Percentiles rank a stretch among this genome's conserved stretches.
phyloP scores from a whole-genome alignment of 2,329 filamentous ascomycete species.

The Alternaria sp. region DNA sequence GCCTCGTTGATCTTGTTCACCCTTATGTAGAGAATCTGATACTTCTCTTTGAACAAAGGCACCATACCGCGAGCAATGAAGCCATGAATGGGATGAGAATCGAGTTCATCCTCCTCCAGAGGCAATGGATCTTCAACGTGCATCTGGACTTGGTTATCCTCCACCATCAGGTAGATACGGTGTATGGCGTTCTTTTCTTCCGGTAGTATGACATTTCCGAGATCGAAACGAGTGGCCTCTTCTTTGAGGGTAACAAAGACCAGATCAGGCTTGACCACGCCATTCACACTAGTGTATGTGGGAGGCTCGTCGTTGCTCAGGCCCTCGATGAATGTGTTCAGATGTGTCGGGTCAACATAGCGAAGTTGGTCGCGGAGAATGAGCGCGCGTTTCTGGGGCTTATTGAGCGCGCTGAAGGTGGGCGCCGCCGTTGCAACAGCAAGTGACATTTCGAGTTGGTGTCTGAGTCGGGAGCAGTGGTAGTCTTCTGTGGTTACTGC shows the following conservation, averaged over 20 bases:
- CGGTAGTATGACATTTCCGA: conserved; percentile 39
- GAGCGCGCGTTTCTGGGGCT: conserved; percentile 36
- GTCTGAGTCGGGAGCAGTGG: not conserved
- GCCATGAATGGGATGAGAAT: conserved; percentile 29
- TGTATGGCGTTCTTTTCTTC: conserved; percentile 20
- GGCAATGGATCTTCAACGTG: conserved; percentile 27
- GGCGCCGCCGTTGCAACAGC: conserved; percentile 22
- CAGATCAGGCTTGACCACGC: conserved; percentile 27
- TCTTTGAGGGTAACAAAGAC: conserved; percentile 29
- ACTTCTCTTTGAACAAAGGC: conserved; percentile 35
- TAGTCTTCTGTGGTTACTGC: not conserved
- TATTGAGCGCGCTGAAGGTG: conserved; percentile 29
- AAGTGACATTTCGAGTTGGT: not conserved
- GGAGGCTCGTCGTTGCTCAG: conserved; percentile 38
- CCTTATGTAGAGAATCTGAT: conserved; percentile 25
- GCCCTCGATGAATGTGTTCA: conserved; percentile 37
- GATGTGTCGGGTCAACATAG: conserved; percentile 28
- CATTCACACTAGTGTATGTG: conserved; percentile 31
- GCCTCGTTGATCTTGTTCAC: conserved; percentile 33
- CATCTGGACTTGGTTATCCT: conserved; percentile 28
- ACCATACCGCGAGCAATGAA: conserved; percentile 32
- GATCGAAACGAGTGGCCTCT: conserved; percentile 28
- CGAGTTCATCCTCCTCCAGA: conserved; percentile 18
- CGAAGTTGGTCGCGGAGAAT: conserved; percentile 38
- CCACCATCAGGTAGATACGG: conserved; percentile 22